Conservation (phyloP, 345 rosid species). For the Syzygium grande region DNA sequence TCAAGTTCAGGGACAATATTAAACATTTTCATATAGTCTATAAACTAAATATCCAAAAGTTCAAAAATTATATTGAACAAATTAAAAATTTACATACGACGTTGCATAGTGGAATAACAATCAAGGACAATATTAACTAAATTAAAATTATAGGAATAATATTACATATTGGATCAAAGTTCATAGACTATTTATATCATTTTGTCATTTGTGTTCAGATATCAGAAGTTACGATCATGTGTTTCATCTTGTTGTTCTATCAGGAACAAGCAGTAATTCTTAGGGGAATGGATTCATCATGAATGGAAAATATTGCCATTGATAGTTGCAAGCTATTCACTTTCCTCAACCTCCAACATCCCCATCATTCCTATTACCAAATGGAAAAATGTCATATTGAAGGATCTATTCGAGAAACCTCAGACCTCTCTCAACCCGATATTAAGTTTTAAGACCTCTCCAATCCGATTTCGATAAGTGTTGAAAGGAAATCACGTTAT, state of each 20-base stretch:
- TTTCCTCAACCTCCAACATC: neutral
- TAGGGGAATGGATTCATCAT: neutral
- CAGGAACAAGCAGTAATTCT: neutral
- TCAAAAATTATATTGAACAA: no score
- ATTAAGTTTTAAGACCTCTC: neutral
- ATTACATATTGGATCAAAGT: no score
- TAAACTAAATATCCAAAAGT: no score
- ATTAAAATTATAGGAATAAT: no score
- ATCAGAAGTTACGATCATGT: neutral
- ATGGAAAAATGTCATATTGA: neutral
- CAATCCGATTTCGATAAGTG: neutral
- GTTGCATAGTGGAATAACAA: no score
- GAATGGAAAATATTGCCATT: neutral
- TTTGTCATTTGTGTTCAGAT: neutral
- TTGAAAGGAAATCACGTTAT: neutral
- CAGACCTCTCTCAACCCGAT: neutral
- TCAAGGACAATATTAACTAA: no score
- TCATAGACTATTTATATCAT: no score
- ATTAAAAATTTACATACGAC: no score
- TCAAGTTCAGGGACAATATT: no score
- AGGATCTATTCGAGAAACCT: neutral
- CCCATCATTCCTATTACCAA: neutral
- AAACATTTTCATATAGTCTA: no score
- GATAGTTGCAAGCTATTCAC: neutral
- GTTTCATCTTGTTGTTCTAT: neutral